These are phyloP conservation scores for Plenodomus tracheiphilus DNA, from an alignment of 2,329 filamentous ascomycete genomes.

Conservation along the genomic window DNA sequence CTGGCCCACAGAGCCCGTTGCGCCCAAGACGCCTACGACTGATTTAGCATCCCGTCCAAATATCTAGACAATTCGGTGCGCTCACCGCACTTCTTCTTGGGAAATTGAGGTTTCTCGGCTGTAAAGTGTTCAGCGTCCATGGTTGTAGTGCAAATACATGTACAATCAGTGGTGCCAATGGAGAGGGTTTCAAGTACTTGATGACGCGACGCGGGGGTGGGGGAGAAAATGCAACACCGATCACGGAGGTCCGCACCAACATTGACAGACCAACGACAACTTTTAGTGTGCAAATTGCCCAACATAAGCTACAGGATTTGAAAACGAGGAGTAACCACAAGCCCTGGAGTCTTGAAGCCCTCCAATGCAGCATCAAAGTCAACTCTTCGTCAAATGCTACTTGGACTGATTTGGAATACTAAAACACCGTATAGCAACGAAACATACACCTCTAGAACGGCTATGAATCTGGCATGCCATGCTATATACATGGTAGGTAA, in stretches of 20 bases:
- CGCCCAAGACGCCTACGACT: slow-evolving; percentile 70
- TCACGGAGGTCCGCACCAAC: slow-evolving; percentile 21
- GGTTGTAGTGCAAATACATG: slow-evolving; percentile 3
- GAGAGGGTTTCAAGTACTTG: slow-evolving; percentile 17
- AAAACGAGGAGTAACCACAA: too few species aligned
- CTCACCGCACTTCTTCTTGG: slow-evolving; percentile 58
- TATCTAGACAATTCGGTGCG: slow-evolving; percentile 42
- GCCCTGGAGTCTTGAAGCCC: too few species aligned
- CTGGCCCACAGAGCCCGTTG: slow-evolving; percentile 92
- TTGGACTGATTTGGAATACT: too few species aligned
- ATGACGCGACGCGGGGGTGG: slow-evolving; percentile 21
- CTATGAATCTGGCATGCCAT: too few species aligned
- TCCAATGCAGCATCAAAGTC: too few species aligned
- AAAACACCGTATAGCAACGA: too few species aligned
- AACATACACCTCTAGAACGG: too few species aligned
- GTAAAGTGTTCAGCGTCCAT: slow-evolving; percentile 53
- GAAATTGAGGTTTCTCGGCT: slow-evolving; percentile 46
- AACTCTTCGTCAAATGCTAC: too few species aligned
- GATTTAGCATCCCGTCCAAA: slow-evolving; percentile 11
- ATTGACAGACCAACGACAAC: background rate
- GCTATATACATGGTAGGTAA: too few species aligned
- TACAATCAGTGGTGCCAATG: slow-evolving; percentile 23
- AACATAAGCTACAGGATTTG: background rate
- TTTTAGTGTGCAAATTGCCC: too few species aligned
- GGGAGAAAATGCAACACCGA: slow-evolving; percentile 28